phyloP scores from a whole-genome alignment of 2,329 filamentous ascomycete genomes.

The Blastomyces percursus region DNA sequence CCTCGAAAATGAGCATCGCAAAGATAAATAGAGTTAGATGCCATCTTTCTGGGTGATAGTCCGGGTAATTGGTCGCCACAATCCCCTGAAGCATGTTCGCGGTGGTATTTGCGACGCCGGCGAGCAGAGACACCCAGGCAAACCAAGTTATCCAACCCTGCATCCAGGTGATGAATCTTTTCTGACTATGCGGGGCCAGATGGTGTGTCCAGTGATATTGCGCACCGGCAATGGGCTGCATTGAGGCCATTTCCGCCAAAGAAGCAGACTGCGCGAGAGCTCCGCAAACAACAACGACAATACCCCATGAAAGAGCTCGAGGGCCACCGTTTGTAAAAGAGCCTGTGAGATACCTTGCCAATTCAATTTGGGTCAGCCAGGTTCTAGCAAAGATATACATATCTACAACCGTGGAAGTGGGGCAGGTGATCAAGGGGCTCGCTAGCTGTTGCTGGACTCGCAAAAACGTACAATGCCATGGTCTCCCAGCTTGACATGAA shows the following conservation, averaged over 20 bases:
- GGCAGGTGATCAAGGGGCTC: neutral
- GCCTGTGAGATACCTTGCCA: conserved; percentile 21
- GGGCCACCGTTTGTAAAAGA: conserved; percentile 29
- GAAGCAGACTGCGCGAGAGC: conserved; percentile 25
- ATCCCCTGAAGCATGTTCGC: conserved; percentile 28
- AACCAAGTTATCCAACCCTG: conserved; percentile 35
- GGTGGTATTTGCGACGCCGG: conserved; percentile 26
- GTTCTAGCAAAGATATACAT: neutral
- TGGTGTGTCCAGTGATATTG: conserved; percentile 36
- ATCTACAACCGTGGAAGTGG: neutral
- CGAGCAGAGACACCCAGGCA: conserved; percentile 29
- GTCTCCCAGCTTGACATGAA: conserved; percentile 22
- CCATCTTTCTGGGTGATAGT: conserved; percentile 28
- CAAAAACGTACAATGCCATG: conserved; percentile 15
- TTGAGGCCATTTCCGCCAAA: conserved; percentile 33
- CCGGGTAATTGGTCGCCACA: conserved; percentile 22
- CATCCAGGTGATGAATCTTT: conserved; percentile 26
- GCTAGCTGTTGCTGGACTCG: no score
- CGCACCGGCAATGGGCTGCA: conserved; percentile 32
- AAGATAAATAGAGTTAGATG: conserved; percentile 32
- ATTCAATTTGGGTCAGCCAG: neutral
- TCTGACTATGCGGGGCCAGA: conserved; percentile 22
- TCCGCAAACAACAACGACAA: conserved; percentile 22
- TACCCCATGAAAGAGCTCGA: conserved; percentile 23
- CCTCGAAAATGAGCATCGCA: conserved; percentile 24